Evolutionary conservation across 805 yeast genomes (phyloP).

Genomic region (Kodamaea lidongshanica): DNA sequence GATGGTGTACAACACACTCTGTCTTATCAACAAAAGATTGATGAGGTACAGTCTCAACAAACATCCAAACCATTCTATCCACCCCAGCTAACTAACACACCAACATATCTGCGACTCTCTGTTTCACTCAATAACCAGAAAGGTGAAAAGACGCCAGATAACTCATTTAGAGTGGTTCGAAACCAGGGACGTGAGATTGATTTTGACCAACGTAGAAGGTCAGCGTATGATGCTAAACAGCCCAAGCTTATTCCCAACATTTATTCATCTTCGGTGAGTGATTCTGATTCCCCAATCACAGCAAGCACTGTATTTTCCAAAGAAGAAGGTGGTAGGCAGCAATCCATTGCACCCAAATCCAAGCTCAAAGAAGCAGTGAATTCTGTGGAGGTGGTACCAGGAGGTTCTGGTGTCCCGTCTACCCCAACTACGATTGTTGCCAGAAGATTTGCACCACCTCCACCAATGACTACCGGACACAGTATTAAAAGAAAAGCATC

Average conservation of each 20-base stretch:
- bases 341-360: neutral
- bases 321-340: constrained; percentile 1
- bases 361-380: neutral
- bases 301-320: constrained; percentile 26
- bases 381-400: neutral
- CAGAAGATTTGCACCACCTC: constrained; percentile 64
- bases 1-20: too few relatives aligned
- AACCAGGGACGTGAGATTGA: constrained; percentile 68
- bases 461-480: constrained; percentile 36
- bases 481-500: constrained; percentile 10
- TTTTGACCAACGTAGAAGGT: constrained; percentile 69
- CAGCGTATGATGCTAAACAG: constrained; percentile 55
- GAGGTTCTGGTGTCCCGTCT: neutral
- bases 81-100: too few relatives aligned
- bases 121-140: too few relatives aligned
- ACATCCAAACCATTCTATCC: too few relatives aligned
- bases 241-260: constrained; percentile 33
- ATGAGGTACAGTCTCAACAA: too few relatives aligned
- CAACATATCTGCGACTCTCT: too few relatives aligned
- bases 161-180: constrained; percentile 62
- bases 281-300: constrained; percentile 30
- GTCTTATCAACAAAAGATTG: too few relatives aligned
- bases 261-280: constrained; percentile 27
- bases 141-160: constrained; percentile 8
- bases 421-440: constrained; percentile 45